A percentile compares a stretch with the other conserved stretches of the same genome.
These are phyloP conservation scores for Fusarium pseudocircinatum DNA, from an alignment of 2,329 filamentous ascomycete genomes.

Conservation along the genomic window DNA sequence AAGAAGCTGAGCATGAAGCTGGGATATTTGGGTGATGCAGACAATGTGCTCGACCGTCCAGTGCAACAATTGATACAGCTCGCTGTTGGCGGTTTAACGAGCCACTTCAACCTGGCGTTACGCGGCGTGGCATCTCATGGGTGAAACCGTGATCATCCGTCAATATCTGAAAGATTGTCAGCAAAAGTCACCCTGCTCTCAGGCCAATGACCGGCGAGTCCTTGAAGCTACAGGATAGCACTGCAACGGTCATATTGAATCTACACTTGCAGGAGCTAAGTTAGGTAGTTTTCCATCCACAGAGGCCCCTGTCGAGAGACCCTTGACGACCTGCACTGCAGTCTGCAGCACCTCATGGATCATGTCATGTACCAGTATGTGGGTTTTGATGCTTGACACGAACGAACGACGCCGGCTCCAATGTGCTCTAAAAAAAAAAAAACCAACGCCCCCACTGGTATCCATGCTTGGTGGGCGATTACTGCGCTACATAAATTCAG, in stretches of 20 bases:
- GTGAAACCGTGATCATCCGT: conserved; percentile 36
- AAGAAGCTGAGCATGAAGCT: not conserved
- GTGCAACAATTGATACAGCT: not conserved
- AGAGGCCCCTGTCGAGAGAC: conserved; percentile 23
- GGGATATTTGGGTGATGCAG: not conserved
- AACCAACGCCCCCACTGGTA: conserved; percentile 10
- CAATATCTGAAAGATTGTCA: conserved; percentile 11
- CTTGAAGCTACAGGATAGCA: conserved; percentile 14
- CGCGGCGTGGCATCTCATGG: conserved; percentile 21
- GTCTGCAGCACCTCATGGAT: conserved; percentile 8
- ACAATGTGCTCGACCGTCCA: not conserved
- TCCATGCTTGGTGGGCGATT: conserved; percentile 14
- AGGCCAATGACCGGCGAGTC: conserved; percentile 34
- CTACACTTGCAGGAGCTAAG: not conserved
- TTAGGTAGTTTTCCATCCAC: conserved; percentile 11
- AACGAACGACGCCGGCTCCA: conserved; percentile 14
- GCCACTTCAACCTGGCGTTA: conserved; percentile 10
- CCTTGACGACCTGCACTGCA: conserved; percentile 1
- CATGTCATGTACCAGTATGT: not conserved
- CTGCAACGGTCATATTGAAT: conserved; percentile 21
- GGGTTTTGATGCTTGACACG: conserved; percentile 28
- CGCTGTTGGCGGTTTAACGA: conserved; percentile 13
- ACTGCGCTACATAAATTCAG: conserved; percentile 19
- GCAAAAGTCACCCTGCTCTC: not conserved
- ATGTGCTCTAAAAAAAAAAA: conserved; percentile 14